A percentile compares a stretch with the other conserved stretches of the same genome.
phyloP scores from a whole-genome alignment of 225 moss, liverwort and hornwort species.

The Anthoceros angustus region DNA sequence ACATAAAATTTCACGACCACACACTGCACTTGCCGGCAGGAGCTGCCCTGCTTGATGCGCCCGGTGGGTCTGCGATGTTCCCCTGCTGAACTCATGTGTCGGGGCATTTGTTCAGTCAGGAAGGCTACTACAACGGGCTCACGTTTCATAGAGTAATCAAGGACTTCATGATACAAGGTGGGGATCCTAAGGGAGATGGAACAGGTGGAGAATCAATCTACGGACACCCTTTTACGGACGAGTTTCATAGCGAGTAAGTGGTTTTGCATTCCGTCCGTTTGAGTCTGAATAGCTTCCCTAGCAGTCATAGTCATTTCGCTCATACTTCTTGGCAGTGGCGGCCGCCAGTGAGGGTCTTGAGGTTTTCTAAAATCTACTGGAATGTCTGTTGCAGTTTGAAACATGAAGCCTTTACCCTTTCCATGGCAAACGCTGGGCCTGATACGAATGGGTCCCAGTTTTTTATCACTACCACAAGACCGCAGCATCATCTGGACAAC shows the following conservation, averaged over 20 bases:
- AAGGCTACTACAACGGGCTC: conserved; percentile 46
- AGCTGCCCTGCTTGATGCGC: not conserved
- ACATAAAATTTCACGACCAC: no score
- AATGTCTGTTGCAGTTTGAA: conserved; percentile 27
- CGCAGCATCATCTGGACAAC: conserved; percentile 41
- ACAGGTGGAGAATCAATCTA: conserved; percentile 56
- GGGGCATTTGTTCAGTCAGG: conserved; percentile 28
- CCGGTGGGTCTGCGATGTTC: not conserved
- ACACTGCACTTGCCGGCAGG: not conserved
- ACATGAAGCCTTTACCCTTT: conserved; percentile 53
- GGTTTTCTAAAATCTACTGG: not conserved
- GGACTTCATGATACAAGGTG: conserved; percentile 70
- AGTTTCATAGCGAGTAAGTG: conserved; percentile 37
- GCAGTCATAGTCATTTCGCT: no score
- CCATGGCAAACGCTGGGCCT: conserved; percentile 54
- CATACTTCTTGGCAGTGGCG: no score
- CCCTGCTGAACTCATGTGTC: not conserved
- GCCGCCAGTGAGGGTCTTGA: no score
- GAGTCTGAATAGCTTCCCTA: not conserved
- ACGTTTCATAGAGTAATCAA: conserved; percentile 61
- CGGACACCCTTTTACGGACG: conserved; percentile 49
- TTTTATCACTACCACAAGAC: conserved; percentile 39
- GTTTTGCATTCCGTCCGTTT: not conserved
- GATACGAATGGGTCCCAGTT: conserved; percentile 62
- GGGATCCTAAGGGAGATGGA: conserved; percentile 53